Percentiles rank a stretch among this genome's conserved stretches.
phyloP scores from a whole-genome alignment of 768 basidiomycete species.

The Boletus rubescentipes region DNA sequence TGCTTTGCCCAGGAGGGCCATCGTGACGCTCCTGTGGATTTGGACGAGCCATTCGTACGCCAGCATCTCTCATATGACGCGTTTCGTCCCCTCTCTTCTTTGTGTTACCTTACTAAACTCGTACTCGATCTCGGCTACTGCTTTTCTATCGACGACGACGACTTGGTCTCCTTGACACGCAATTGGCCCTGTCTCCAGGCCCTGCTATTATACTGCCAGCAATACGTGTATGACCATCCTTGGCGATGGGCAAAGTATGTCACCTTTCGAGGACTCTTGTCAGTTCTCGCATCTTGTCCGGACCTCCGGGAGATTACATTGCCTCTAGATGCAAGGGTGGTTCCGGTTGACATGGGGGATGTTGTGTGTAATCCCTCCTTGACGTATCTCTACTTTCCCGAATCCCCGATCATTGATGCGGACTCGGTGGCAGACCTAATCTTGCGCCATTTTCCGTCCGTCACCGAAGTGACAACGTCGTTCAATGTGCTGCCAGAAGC shows the following conservation, averaged over 20 bases:
- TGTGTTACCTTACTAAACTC: neutral
- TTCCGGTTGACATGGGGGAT: no score
- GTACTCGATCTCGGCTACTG: neutral
- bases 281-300: no score
- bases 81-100: neutral
- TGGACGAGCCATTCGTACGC: neutral
- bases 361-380: no score
- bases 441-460: no score
- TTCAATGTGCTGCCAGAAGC: no score
- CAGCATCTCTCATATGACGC: neutral
- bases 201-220: neutral
- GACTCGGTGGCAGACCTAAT: no score
- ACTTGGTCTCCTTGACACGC: neutral
- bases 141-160: slow-evolving; percentile 5
- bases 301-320: no score
- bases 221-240: neutral
- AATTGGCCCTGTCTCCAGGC: slow-evolving; percentile 1
- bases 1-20: neutral
- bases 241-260: neutral
- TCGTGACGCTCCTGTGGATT: neutral
- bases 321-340: no score
- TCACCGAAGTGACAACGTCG: no score
- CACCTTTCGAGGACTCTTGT: no score
- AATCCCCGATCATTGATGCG: no score
- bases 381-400: no score